A percentile compares a stretch with the other conserved stretches of the same genome.
These are phyloP conservation scores for Fusarium acutatum DNA, from an alignment of 2,329 filamentous ascomycete species.

Conservation along the genomic window DNA sequence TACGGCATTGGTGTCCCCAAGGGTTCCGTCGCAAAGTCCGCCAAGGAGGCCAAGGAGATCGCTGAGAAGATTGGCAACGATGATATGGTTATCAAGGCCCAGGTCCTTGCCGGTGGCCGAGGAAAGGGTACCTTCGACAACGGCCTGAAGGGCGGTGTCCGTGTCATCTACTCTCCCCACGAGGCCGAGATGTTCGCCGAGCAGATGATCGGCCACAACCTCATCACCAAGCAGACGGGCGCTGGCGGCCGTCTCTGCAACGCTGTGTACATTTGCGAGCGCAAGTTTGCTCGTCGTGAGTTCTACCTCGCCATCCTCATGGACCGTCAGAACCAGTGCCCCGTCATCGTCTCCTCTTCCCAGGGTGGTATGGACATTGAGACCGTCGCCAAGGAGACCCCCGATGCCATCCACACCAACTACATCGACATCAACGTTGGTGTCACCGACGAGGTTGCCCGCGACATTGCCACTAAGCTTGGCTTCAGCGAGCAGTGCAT, in stretches of 20 bases:
- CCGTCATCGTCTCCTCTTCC: conserved; percentile 96
- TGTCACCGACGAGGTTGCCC: conserved; percentile 94
- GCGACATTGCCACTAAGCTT: conserved; percentile 87
- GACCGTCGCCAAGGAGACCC: conserved; percentile 96
- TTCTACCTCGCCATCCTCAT: conserved; percentile 99
- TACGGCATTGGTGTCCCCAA: conserved; percentile 95
- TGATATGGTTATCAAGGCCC: conserved; percentile 99
- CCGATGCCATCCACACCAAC: conserved; percentile 93
- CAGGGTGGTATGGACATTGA: conserved; percentile 99
- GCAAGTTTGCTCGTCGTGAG: conserved; percentile 98
- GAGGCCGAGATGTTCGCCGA: conserved; percentile 97
- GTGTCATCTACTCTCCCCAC: conserved; percentile 98
- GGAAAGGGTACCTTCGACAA: conserved; percentile 99
- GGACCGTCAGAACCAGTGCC: conserved; percentile 90
- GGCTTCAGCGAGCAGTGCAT: conserved; percentile 99
- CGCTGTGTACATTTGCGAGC: conserved; percentile 98
- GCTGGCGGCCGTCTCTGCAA: conserved; percentile 93
- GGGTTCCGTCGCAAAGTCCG: conserved; percentile 83
- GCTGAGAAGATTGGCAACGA: conserved; percentile 91
- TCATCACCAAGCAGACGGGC: conserved; percentile 99
- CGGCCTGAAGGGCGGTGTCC: conserved; percentile 97
- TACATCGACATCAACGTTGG: conserved; percentile 92
- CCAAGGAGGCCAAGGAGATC: conserved; percentile 88
- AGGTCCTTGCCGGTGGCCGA: conserved; percentile 96
- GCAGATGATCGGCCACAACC: conserved; percentile 99